phyloP scores from a whole-genome alignment of 1,284 basidiomycete genomes.

The Naganishia liquefaciens region DNA sequence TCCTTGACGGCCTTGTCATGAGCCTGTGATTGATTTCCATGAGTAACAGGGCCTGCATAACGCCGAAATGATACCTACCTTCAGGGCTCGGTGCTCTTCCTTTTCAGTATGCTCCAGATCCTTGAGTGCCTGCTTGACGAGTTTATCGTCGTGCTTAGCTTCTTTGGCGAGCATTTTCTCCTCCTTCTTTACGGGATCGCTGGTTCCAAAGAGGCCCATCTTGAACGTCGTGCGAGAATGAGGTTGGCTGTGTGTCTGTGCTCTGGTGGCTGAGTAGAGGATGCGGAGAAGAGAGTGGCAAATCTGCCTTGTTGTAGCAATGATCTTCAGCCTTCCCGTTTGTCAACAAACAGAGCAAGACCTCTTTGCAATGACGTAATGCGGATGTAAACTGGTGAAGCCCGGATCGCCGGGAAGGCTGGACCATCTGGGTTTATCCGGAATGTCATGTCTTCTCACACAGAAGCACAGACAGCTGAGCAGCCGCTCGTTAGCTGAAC shows the following conservation, averaged over 20 bases:
- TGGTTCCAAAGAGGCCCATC: constrained; percentile 32
- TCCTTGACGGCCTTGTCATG: constrained; percentile 30
- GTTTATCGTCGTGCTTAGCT: constrained; percentile 32
- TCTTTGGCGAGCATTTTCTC: constrained; percentile 32
- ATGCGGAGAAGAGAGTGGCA: background rate
- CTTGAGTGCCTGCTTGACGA: constrained; percentile 34
- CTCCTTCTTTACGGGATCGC: constrained; percentile 30
- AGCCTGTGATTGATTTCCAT: constrained; percentile 7
- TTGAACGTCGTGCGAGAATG: background rate
- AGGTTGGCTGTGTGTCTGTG: background rate
- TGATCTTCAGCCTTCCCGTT: background rate
- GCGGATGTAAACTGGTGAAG: background rate
- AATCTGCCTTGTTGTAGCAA: background rate
- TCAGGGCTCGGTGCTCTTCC: constrained; percentile 26
- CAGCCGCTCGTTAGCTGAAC: no score
- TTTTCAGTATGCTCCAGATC: constrained; percentile 31
- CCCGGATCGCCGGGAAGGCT: no score
- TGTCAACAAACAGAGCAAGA: background rate
- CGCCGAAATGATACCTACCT: constrained; percentile 9
- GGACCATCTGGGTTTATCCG: no score
- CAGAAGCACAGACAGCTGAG: no score
- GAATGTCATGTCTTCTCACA: no score
- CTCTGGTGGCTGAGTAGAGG: background rate
- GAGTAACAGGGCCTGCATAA: background rate
- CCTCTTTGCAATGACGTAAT: background rate